Evolutionary conservation across 108 stramenopile species (phyloP), one percentile per base, ranked within the genome.

Genomic region (Conticribra guillardii): DNA sequence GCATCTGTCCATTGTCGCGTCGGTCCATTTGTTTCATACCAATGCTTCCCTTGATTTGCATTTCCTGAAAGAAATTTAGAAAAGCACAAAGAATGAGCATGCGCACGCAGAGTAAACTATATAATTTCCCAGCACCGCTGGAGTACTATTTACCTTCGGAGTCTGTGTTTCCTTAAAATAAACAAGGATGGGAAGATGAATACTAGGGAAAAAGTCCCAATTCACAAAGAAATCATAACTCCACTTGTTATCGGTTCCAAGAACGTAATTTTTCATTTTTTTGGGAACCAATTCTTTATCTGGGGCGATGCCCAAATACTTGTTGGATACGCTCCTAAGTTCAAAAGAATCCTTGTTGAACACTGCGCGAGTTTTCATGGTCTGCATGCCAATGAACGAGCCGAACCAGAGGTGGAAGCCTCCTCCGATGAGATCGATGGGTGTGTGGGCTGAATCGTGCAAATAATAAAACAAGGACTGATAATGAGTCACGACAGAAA

Each of bases 161-260:
- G 81, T 82, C 37, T 82, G 72, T 7, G 76, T 79, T 41, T 83
- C 82, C 27, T 79, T 79, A 60, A 83, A 83, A 52, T 83, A 83
- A 30, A 83, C 82, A 32, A 83, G 73, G 33, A 83, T 74, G 2
- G 82, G 82, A 47, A 83, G 65, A 34, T 70, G 21, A 28, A 55
- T 53, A 32, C 66, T 65, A 11, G 82, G 82, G 46, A 83, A 73
- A 68, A 83, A 83, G 26, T 79, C 73, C 65, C 67, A 83, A 37
- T 83, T 83, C 22, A 73, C 71, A 52, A 83, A 74, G 4, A 67
- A 53, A 54, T 51, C 63, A 61, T 74, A 74, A 2, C 68, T 22
- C 76, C 76, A 77, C 28, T 69, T 68, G 21, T 77, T 77, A 14
- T 69, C 55, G 1, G 76, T 77, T 28, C 76, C 76, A 24, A 77